Conservation (phyloP, 257 asterid genomes). For the Ophiorrhiza pumila region DNA sequence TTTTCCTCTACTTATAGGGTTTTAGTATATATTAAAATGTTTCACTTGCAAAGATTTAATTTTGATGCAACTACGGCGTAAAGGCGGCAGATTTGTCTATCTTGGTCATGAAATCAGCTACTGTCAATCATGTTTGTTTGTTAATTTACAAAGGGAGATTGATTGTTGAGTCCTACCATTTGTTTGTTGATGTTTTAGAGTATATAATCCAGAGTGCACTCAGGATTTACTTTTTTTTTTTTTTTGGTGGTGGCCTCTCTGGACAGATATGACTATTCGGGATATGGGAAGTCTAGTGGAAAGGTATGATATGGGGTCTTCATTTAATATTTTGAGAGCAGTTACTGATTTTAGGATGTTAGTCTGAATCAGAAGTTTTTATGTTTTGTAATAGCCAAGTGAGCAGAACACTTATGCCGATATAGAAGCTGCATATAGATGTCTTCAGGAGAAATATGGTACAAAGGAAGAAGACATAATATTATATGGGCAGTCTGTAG, state of each 20-base stretch:
- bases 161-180: not conserved
- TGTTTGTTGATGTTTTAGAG: not conserved
- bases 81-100: not conserved
- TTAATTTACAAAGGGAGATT: not conserved
- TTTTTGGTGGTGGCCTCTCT: not conserved
- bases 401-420: constrained; percentile 92
- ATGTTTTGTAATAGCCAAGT: constrained; percentile 56
- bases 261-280: constrained; percentile 88
- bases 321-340: not conserved
- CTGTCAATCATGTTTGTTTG: not conserved
- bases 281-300: constrained; percentile 90
- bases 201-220: not conserved
- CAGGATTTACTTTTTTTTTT: not conserved
- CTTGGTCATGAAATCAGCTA: not conserved
- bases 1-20: not conserved
- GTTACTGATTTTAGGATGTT: not conserved
- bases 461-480: constrained; percentile 81
- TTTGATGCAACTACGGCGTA: not conserved
- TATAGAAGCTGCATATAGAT: constrained; percentile 87
- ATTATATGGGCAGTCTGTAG: constrained; percentile 95
- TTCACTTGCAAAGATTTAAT: not conserved
- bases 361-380: constrained; percentile 26
- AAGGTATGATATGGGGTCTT: constrained; percentile 54
- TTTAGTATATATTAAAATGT: not conserved
- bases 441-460: constrained; percentile 80